Evolutionary conservation across 768 basidiomycete genomes (phyloP), one percentile per base, ranked within the genome.

Genomic region (Kondoa subrosea): DNA sequence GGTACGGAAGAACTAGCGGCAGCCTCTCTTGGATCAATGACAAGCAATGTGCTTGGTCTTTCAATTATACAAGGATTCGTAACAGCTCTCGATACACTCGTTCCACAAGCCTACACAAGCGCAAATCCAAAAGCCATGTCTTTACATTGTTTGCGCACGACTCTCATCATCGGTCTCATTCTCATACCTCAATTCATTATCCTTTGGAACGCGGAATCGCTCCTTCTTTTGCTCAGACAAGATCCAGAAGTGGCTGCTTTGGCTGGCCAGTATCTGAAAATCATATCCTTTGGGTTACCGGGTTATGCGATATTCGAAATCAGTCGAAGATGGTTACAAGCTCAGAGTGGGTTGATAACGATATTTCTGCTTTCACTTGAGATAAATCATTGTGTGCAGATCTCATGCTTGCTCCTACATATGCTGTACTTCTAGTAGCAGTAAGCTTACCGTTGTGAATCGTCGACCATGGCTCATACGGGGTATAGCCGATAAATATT

Each of bases 61-160:
- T 66, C 66, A 21, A 63, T 75, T 16, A 75, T 71, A 29, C 71
- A 73, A 30, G 72, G 73, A 17, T 59, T 74, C 2, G 66, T 63
- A 16, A 33, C 61, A 8, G 61, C 89, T 0, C 83, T 99, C 25
- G 95, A 99, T 76, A 92, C 92, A 0, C 82, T 99, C 73, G 83
- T 96, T 8, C 93, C 95, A 0, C 84, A 89, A 50, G 91, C 93
- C 17, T 99, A 89, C 91, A 92, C 95, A 0, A 91, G 90, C 1
- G 75, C 85, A 0, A 84, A 86, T 32, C 93, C 91, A 0, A 78
- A 85, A 17, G 81, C 89, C 25, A 74, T 71, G 1, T 69, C 69
- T 0, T 56, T 70, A 17, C 67, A 73, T 65, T 71, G 72, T 2
- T 59, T 73, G 4, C 60, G 69, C 3, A 74, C 72, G 1, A 63